Base-by-base conservation (phyloP, 208 protist genomes). In the Leishmania tarentolae region DNA sequence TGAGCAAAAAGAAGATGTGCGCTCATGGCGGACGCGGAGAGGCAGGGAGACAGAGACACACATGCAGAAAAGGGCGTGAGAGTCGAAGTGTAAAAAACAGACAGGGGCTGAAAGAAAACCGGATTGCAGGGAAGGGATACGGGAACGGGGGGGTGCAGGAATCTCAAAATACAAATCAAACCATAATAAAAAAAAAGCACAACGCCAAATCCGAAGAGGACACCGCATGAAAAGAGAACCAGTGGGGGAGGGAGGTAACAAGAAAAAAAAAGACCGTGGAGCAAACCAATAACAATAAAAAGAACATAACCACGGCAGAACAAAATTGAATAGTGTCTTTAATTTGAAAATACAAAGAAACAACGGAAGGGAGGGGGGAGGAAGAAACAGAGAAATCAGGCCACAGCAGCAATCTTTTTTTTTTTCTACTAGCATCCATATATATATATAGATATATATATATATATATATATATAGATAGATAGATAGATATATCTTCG, bases 91-190 rank as follows among this genome's bases (percentile, higher is more conserved):
- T n/a, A 6, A 46, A 52, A 21, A 44, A 50, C 6, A 11, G 61
- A 31, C 37, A 5, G 40, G 28, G 61, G 31, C 11, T 13, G 61
- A 7, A 31, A 9, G 11, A 2, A 47, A 6, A 28, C n/a, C 44
- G 11, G 42, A 21, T 2, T 19, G 44, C 68, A 28, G 21, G 15
- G 42, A 47, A 73, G 3, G 40, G 68, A 52, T 46, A n/a, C 31
- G 44, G 35, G 46, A 17, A 42, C 28, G 37, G 65, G 6, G 37
- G 37, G 8, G 65, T 71, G 37, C 24, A 3, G 37, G 11, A 24
- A 71, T 71, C 13, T 24, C 31, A 66, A 68, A 46, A 42, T 56
- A 42, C 13, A 47, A 40, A 85, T 82, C 79, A 65, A 53, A 46
- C n/a, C 31, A 66, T 57, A 46, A 42, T 56, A 42, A 24, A 47